Evolutionary conservation across 2,329 filamentous ascomycete genomes (phyloP).

Genomic region (Botrytis elliptica): DNA sequence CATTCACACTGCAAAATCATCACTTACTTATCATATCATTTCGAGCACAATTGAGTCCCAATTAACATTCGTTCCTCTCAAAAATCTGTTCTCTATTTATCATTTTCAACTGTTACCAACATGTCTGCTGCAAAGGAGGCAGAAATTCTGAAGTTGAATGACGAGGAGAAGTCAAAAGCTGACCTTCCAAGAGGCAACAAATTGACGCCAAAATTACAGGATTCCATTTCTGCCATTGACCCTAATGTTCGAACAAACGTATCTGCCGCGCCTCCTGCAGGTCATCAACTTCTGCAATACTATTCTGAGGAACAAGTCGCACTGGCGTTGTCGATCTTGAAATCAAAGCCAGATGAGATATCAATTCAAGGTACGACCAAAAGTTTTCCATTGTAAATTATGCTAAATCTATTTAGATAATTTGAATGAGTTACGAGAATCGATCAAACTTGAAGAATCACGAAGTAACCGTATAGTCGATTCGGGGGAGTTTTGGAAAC

Average conservation of each 20-base stretch:
- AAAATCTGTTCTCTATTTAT: not conserved
- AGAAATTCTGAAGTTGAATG: not conserved
- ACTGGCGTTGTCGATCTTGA: not conserved
- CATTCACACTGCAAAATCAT: not conserved
- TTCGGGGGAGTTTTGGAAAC: constrained; percentile 8
- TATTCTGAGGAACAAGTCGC: not conserved
- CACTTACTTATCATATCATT: not conserved
- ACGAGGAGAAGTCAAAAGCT: not conserved
- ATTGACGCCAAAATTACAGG: no score
- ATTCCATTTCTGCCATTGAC: not conserved
- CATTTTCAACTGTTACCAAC: not conserved
- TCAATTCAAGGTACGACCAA: not conserved
- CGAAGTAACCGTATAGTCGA: not conserved
- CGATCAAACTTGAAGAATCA: not conserved
- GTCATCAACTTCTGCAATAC: not conserved
- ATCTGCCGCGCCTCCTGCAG: no score
- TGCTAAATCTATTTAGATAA: not conserved
- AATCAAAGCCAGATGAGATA: not conserved
- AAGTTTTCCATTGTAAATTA: no score
- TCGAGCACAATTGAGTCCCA: not conserved
- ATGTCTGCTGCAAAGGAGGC: not conserved
- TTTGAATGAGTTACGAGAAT: not conserved
- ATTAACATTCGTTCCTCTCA: not conserved
- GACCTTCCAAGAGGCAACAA: not conserved
- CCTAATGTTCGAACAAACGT: not conserved